phyloP scores from a whole-genome alignment of 2,329 filamentous ascomycete genomes.

The Penicillium sp. region DNA sequence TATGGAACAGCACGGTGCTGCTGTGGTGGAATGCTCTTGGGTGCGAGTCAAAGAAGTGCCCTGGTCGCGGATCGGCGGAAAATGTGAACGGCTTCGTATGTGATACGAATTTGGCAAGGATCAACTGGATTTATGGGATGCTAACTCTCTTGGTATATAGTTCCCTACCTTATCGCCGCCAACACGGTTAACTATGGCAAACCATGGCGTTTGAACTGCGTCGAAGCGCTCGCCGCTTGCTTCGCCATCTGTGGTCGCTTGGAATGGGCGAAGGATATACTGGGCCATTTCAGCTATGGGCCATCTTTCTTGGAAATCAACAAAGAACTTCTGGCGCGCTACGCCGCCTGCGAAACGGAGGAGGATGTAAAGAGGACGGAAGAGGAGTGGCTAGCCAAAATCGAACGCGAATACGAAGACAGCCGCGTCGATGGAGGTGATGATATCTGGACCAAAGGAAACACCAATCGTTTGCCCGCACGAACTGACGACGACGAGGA shows the following conservation, averaged over 20 bases:
- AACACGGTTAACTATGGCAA: slow-evolving; percentile 97
- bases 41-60: slow-evolving; percentile 87
- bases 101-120: slow-evolving; percentile 3
- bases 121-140: background rate
- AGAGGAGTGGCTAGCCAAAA: slow-evolving; percentile 80
- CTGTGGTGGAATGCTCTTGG: slow-evolving; percentile 97
- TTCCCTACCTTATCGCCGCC: slow-evolving; percentile 93
- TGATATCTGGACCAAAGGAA: slow-evolving; percentile 88
- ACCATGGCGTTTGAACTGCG: slow-evolving; percentile 92
- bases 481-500: slow-evolving; percentile 53
- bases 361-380: slow-evolving; percentile 80
- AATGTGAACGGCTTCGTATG: slow-evolving; percentile 73
- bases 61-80: slow-evolving; percentile 86
- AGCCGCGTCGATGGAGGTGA: slow-evolving; percentile 62
- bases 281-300: slow-evolving; percentile 86
- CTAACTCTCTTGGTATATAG: slow-evolving; percentile 22
- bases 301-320: slow-evolving; percentile 90
- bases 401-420: slow-evolving; percentile 85
- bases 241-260: slow-evolving; percentile 89
- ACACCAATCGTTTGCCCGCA: slow-evolving; percentile 67
- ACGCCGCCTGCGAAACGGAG: slow-evolving; percentile 79
- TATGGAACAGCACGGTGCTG: slow-evolving; percentile 84
- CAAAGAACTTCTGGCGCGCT: slow-evolving; percentile 72
- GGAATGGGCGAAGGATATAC: slow-evolving; percentile 83
- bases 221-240: slow-evolving; percentile 86